These are phyloP conservation scores for Sarocladium kiliense DNA, from an alignment of 2,329 filamentous ascomycete genomes.

Conservation along the genomic window DNA sequence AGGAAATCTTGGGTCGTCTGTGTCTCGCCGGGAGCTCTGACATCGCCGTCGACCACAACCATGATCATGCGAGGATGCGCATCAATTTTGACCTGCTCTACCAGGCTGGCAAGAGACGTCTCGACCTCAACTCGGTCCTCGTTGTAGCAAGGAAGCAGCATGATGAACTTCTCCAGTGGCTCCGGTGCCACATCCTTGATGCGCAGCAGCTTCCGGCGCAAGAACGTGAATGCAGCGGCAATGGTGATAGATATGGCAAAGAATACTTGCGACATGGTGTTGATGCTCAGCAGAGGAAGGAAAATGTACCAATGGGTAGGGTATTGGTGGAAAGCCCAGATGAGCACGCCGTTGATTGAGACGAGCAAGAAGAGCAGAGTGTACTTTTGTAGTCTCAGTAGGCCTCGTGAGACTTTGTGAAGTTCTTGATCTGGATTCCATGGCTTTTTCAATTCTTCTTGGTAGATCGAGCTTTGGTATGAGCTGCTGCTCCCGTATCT, in stretches of 20 bases:
- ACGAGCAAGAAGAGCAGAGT: conserved; percentile 29
- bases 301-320: conserved; percentile 38
- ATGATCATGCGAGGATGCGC: conserved; percentile 37
- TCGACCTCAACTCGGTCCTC: conserved; percentile 38
- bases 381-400: conserved; percentile 34
- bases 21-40: conserved; percentile 38
- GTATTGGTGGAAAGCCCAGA: conserved; percentile 30
- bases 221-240: conserved; percentile 19
- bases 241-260: conserved; percentile 33
- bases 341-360: conserved; percentile 28
- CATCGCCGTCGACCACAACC: conserved; percentile 43
- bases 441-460: conserved; percentile 23
- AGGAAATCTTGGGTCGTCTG: conserved; percentile 44
- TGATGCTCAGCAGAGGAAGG: conserved; percentile 39
- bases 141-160: conserved; percentile 45
- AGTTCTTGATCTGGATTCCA: conserved; percentile 36
- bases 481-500: background rate
- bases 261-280: conserved; percentile 35
- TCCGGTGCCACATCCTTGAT: conserved; percentile 19
- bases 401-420: conserved; percentile 29
- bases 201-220: conserved; percentile 23
- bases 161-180: conserved; percentile 36
- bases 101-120: conserved; percentile 39
- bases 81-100: conserved; percentile 36
- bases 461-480: conserved; percentile 6